Base-by-base conservation (phyloP, 495 filamentous ascomycete genomes). In the Hypoxylon cercidicola region DNA sequence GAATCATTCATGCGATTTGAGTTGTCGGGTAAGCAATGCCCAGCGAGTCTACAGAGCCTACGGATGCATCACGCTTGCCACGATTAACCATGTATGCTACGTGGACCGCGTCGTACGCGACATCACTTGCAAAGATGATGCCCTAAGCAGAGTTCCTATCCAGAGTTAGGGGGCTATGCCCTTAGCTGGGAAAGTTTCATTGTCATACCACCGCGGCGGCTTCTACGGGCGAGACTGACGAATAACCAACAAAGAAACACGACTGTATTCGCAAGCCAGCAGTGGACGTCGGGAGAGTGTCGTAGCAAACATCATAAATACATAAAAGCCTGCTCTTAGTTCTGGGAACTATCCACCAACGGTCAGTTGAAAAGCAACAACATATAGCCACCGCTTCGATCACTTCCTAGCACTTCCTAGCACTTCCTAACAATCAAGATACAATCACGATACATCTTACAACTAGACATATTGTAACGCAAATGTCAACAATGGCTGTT, bases 201-300 rank as follows among this genome's bases (percentile, higher is more conserved):
- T 59, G 41, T 66, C 64, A 54, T 67, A 39, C 55, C 34, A 67
- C 41, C 10, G 44, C 16, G 35, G 34, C 54, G 43, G 59, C 43
- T 45, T 47, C 18, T 4, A 25, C 49, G 44, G 49, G 34, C 25
- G 25, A 7, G 3, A 28, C 25, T 28, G n/a, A 62, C 41, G 43
- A 55, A 59, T 34, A 48, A 62, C 18, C 19, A 50, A 52, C 35
- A 51, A 50, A 51, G 35, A 23, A 10, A 28, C 39, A 41, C 53
- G 54, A 46, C 58, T n/a, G 10, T 32, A 32, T 32, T 32, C 30
- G 30, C 35, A 43, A 56, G 39, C 44, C 50, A 52, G 56, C 25
- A 39, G 3, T 43, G 49, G 58, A 54, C 19, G 30, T 41, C 15
- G 19, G 20, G 18, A 5, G 11, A 52, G 19, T 11, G 3, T 28